Evolutionary conservation across 805 yeast genomes (phyloP).

Genomic region (Komagataella pastoris): DNA sequence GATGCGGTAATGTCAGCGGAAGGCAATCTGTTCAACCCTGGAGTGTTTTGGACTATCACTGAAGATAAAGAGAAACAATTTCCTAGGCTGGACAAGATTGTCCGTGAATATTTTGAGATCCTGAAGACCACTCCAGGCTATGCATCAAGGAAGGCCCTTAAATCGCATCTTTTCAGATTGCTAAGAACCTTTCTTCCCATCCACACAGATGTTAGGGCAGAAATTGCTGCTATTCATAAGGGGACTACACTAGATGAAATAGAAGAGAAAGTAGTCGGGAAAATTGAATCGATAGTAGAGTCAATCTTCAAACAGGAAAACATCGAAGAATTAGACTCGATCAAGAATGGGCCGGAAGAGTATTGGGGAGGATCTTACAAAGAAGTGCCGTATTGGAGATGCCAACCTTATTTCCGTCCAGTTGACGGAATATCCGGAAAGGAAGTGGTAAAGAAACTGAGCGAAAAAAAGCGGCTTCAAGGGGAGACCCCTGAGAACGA

Average conservation of each 20-base stretch:
- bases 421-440: constrained; percentile 67
- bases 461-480: constrained; percentile 4
- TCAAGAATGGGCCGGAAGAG: constrained; percentile 36
- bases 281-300: constrained; percentile 56
- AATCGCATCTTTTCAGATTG: constrained; percentile 83
- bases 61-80: constrained; percentile 49
- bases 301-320: constrained; percentile 38
- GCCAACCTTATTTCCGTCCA: constrained; percentile 89
- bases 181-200: constrained; percentile 66
- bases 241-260: constrained; percentile 29
- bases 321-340: constrained; percentile 41
- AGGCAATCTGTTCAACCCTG: constrained; percentile 89
- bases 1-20: constrained; percentile 98
- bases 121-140: constrained; percentile 46
- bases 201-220: constrained; percentile 68
- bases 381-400: constrained; percentile 86
- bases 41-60: constrained; percentile 53
- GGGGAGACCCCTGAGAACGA: not conserved
- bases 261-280: constrained; percentile 31
- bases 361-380: constrained; percentile 76
- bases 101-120: constrained; percentile 82
- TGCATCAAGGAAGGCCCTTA: constrained; percentile 76
- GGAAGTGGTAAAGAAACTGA: constrained; percentile 14
- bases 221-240: constrained; percentile 41
- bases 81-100: constrained; percentile 74